Conservation (phyloP, 768 basidiomycete species). For the Psilocybe cubensis region DNA sequence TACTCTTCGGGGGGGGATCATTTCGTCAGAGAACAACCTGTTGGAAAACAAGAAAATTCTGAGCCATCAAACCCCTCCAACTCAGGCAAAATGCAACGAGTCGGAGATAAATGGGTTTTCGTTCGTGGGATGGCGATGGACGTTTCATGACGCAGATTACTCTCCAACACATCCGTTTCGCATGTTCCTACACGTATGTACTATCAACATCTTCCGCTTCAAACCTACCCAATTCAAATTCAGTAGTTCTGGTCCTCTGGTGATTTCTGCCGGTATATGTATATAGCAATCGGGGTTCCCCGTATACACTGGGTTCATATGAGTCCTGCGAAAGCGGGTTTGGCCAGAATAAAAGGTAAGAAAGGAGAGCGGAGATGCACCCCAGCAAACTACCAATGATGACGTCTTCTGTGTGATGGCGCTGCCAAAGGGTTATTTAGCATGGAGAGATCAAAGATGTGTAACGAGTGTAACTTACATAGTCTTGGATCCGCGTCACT, state of each 20-base stretch:
- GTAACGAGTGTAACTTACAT: conserved; percentile 34
- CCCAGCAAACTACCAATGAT: conserved; percentile 67
- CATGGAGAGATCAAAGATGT: not conserved
- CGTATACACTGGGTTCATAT: conserved; percentile 32
- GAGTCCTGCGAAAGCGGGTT: conserved; percentile 53
- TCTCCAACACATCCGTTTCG: conserved; percentile 20
- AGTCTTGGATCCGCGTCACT: conserved; percentile 64
- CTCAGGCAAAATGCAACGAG: conserved; percentile 62
- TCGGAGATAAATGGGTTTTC: conserved; percentile 78
- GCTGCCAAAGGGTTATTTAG: conserved; percentile 34
- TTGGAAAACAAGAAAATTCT: conserved; percentile 6
- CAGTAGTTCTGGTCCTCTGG: conserved; percentile 28
- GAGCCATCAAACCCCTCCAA: conserved; percentile 15
- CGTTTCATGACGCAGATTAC: conserved; percentile 26
- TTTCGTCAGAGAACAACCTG: not conserved
- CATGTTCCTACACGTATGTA: conserved; percentile 37
- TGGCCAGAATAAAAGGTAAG: conserved; percentile 69
- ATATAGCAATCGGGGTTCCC: conserved; percentile 49
- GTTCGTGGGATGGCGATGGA: conserved; percentile 45
- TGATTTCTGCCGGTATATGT: conserved; percentile 35
- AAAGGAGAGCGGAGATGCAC: conserved; percentile 46
- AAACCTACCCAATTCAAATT: conserved; percentile 52
- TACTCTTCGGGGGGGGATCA: conserved; percentile 16
- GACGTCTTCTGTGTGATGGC: conserved; percentile 73
- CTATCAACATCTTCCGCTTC: conserved; percentile 42